Percentiles rank a stretch among this genome's conserved stretches.
These are phyloP conservation scores for Jimgerdemannia flammicorona DNA, from an alignment of 192 early-diverging fungal species.

Conservation along the genomic window DNA sequence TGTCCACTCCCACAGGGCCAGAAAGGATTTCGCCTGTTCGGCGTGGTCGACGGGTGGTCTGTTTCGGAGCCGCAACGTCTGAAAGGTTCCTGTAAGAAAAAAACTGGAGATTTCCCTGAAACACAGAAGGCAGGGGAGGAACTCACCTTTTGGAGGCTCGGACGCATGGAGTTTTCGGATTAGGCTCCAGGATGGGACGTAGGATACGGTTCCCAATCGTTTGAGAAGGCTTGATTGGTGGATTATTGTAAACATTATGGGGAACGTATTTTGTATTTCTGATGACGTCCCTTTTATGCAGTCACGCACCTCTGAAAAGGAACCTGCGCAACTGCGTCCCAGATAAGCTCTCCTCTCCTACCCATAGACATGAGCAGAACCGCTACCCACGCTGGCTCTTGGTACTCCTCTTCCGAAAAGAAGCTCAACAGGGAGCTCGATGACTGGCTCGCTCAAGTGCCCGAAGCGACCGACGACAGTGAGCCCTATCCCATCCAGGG, in stretches of 20 bases:
- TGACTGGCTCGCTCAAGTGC: slow-evolving; percentile 47
- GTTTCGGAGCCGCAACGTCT: not conserved
- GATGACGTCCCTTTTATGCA: no score
- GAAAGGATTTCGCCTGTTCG: not conserved
- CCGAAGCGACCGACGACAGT: slow-evolving; percentile 16
- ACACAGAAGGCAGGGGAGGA: not conserved
- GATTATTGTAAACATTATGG: no score
- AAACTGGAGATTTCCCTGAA: not conserved
- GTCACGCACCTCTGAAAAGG: no score
- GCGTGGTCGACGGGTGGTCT: not conserved
- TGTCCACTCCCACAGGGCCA: slow-evolving; percentile 21
- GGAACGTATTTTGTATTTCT: no score
- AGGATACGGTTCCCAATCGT: no score
- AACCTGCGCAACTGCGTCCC: not conserved
- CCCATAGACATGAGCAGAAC: slow-evolving; percentile 24
- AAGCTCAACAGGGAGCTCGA: slow-evolving; percentile 47
- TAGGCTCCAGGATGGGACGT: not conserved
- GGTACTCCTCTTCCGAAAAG: slow-evolving; percentile 56
- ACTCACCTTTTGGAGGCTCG: not conserved
- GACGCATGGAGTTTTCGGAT: not conserved
- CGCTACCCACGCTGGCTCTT: slow-evolving; percentile 67
- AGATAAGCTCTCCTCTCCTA: not conserved
- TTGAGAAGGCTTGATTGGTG: no score
- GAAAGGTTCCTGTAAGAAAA: not conserved
- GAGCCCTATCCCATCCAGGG: slow-evolving; percentile 37